phyloP scores from a whole-genome alignment of 768 basidiomycete genomes.

The Tylopilus sp. region DNA sequence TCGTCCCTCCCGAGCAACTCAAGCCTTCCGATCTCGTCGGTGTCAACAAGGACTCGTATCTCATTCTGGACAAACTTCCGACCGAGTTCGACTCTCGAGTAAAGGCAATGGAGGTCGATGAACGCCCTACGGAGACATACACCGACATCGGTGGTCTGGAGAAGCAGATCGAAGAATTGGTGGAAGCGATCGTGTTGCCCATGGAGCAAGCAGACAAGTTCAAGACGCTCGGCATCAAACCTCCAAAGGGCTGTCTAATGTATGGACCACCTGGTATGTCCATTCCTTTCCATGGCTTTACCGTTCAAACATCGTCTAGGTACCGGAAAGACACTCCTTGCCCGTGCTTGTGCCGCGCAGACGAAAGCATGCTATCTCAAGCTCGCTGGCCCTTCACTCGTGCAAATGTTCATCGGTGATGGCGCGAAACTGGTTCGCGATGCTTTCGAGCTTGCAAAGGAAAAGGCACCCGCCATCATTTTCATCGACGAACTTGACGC shows the following conservation, averaged over 20 bases:
- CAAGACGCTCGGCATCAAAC: constrained; percentile 95
- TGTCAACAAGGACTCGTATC: constrained; percentile 99
- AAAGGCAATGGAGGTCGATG: constrained; percentile 99
- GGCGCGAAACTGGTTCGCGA: constrained; percentile 98
- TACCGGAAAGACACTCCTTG: constrained; percentile 96
- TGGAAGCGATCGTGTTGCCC: constrained; percentile 96
- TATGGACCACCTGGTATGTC: constrained; percentile 90
- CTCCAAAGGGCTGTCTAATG: constrained; percentile 98
- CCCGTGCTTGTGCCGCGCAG: constrained; percentile 96
- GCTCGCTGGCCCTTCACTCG: constrained; percentile 94
- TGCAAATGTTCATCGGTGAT: constrained; percentile 99
- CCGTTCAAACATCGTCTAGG: constrained; percentile 38
- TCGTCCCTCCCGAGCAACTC: constrained; percentile 89
- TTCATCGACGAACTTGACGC: constrained; percentile 98
- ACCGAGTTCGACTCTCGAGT: constrained; percentile 98
- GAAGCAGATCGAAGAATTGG: constrained; percentile 98
- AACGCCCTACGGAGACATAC: constrained; percentile 94
- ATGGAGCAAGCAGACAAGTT: constrained; percentile 99
- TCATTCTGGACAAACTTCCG: constrained; percentile 92
- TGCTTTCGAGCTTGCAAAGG: constrained; percentile 96
- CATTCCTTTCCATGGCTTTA: neutral
- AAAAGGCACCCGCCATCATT: constrained; percentile 98
- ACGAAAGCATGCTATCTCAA: constrained; percentile 98
- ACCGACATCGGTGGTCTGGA: constrained; percentile 97
- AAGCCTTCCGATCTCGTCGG: constrained; percentile 94